Base-by-base conservation (phyloP, 2,329 filamentous ascomycete species). In the Exophiala spinifera region DNA sequence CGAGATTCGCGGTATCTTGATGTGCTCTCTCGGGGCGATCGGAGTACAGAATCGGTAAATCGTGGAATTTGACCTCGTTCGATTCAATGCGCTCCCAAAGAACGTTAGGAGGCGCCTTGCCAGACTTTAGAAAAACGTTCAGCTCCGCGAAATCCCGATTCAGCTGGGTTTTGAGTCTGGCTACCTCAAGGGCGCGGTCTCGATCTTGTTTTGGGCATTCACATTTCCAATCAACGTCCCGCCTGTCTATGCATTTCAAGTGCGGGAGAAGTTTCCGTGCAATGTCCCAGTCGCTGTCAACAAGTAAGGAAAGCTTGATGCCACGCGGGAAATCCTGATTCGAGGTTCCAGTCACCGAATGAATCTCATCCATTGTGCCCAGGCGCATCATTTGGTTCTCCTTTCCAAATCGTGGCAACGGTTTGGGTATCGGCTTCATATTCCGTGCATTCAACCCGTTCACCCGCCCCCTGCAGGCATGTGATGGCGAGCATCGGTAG, bases 401-500 rank as follows among this genome's bases (percentile, higher is more conserved):
- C 28, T 44, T 46, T 19, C 52, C 40, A 28, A 50, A 53, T 15
- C 52, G 31, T n/a, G 56, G 52, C 6, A 42, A 36, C 25, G 56
- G 49, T 20, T 47, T 36, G 28, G 36, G 36, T 15, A 53, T 50
- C 17, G 54, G 20, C 4, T 36, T 42, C 8, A 46, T 34, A 19
- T 57, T 51, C 39, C 52, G 48, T 3, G 21, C 31, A 13, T 39
- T 51, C n/a, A 47, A 21, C 3, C 20, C 39, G 14, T 20, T 33
- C 8, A 53, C 31, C 15, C 43, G 44, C 23, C 34, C 36, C 42
- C 37, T 54, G 37, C 57, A 60, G 19, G 33, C 17, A 42, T 60
- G 57, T 17, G 47, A 20, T 14, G 49, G 51, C 15, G 40, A 44
- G 37, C 57, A 60, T 36, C 51, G 45, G 34, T 55, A 55, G 15